A percentile compares a stretch with the other conserved stretches of the same genome.
Conservation (phyloP, 2,329 filamentous ascomycete species). For the Botrytis pseudocinerea region DNA sequence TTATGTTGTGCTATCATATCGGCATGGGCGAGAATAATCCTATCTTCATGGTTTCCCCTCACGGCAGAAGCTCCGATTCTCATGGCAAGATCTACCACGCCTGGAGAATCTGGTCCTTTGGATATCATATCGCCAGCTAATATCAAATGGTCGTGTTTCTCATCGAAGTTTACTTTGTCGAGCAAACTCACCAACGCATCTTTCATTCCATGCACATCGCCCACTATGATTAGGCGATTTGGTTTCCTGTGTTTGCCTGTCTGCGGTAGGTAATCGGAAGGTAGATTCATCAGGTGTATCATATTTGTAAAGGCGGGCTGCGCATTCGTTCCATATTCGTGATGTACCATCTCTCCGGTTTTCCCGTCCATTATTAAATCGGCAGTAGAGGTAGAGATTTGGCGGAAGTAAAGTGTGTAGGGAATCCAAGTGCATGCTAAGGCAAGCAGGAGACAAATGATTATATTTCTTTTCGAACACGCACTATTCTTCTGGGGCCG, state of each 20-base stretch:
- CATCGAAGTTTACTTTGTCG: slow-evolving; percentile 62
- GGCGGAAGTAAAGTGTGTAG: neutral
- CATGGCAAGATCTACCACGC: slow-evolving; percentile 75
- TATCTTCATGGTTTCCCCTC: slow-evolving; percentile 91
- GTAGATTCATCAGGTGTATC: slow-evolving; percentile 38
- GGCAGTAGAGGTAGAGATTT: neutral
- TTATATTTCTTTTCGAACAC: slow-evolving; percentile 16
- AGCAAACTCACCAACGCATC: slow-evolving; percentile 66
- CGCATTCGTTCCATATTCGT: slow-evolving; percentile 29
- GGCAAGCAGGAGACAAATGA: slow-evolving; percentile 14
- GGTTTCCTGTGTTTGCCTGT: slow-evolving; percentile 43
- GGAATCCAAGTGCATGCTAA: slow-evolving; percentile 17
- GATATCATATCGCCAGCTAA: slow-evolving; percentile 77
- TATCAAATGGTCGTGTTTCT: slow-evolving; percentile 69
- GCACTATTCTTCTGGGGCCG: neutral
- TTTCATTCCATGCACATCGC: slow-evolving; percentile 90
- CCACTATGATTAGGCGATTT: slow-evolving; percentile 74
- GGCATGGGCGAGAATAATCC: slow-evolving; percentile 67
- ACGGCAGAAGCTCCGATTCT: slow-evolving; percentile 75
- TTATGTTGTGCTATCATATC: slow-evolving; percentile 41
- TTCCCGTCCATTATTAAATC: neutral
- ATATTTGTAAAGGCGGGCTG: slow-evolving; percentile 33
- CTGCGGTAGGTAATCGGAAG: slow-evolving; percentile 35
- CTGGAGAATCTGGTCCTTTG: slow-evolving; percentile 81
- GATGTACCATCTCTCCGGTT: neutral